phyloP scores from a whole-genome alignment of 805 yeast genomes.

The Torulaspora quercuum region DNA sequence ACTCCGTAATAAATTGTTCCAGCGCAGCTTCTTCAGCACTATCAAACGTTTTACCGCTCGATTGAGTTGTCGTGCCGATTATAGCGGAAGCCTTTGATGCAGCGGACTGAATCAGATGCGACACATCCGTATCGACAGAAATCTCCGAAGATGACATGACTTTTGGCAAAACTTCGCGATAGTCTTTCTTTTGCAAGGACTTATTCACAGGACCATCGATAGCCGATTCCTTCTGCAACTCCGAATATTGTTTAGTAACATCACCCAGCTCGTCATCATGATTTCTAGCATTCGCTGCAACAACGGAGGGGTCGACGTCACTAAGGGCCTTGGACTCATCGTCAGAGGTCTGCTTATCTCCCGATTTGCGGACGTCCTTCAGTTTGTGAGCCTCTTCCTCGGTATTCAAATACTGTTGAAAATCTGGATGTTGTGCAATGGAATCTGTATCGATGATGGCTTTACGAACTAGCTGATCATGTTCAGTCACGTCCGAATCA shows the following conservation, averaged over 20 bases:
- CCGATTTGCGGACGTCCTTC: constrained; percentile 11
- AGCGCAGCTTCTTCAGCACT: constrained; percentile 62
- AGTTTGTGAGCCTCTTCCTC: constrained; percentile 26
- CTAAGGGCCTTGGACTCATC: constrained; percentile 12
- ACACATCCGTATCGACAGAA: constrained; percentile 34
- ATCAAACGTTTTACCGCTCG: constrained; percentile 36
- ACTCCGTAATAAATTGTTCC: constrained; percentile 67
- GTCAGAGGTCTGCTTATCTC: constrained; percentile 10
- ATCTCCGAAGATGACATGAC: constrained; percentile 19
- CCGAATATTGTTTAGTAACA: constrained; percentile 18
- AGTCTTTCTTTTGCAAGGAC: constrained; percentile 16
- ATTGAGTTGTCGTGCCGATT: constrained; percentile 32
- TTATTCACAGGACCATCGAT: constrained; percentile 15
- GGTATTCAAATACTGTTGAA: constrained; percentile 36
- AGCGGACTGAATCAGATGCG: constrained; percentile 43
- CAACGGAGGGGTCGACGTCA: constrained; percentile 12
- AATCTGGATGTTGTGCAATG: constrained; percentile 46
- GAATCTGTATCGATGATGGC: constrained; percentile 68
- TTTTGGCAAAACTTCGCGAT: constrained; percentile 31
- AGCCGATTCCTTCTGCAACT: constrained; percentile 17
- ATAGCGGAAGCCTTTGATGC: constrained; percentile 42
- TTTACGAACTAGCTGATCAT: constrained; percentile 64
- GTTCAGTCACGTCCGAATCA: constrained; percentile 44
- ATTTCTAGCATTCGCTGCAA: constrained; percentile 11
- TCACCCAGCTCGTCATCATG: constrained; percentile 18